A percentile compares a stretch with the other conserved stretches of the same genome.
Conservation (phyloP, 2,329 filamentous ascomycete genomes). For the Hypomyces rosellus region DNA sequence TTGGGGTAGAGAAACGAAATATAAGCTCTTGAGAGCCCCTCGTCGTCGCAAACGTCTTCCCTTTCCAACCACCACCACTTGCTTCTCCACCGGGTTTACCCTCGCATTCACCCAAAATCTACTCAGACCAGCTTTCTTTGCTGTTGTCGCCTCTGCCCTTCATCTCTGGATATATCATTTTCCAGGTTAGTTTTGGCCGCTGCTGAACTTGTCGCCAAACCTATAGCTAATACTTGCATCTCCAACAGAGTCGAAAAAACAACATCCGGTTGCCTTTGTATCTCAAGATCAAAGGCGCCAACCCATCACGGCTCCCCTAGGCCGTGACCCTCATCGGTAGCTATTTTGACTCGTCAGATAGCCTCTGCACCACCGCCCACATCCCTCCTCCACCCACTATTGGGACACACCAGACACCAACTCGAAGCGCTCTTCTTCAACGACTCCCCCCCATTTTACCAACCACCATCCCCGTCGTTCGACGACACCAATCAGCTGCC, state of each 20-base stretch:
- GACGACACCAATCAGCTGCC: conserved; percentile 80
- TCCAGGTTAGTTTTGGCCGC: background rate
- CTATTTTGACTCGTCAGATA: conserved; percentile 62
- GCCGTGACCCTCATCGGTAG: conserved; percentile 60
- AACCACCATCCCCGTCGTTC: conserved; percentile 46
- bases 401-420: conserved; percentile 38
- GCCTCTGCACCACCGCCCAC: conserved; percentile 61
- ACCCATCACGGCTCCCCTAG: conserved; percentile 54
- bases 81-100: background rate
- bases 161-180: background rate
- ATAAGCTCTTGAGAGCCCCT: too few relatives aligned
- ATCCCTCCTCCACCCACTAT: conserved; percentile 51
- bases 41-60: too few relatives aligned
- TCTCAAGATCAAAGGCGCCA: conserved; percentile 53
- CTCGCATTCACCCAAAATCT: background rate
- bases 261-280: conserved; percentile 52
- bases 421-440: conserved; percentile 46
- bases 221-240: too few relatives aligned
- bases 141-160: background rate
- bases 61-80: too few relatives aligned
- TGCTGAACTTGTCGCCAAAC: too few relatives aligned
- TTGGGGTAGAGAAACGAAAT: too few relatives aligned
- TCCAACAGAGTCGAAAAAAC: background rate
- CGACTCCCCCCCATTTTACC: conserved; percentile 40
- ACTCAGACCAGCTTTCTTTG: background rate